phyloP scores from a whole-genome alignment of 768 basidiomycete genomes.

The Hypsizygus marmoreus region DNA sequence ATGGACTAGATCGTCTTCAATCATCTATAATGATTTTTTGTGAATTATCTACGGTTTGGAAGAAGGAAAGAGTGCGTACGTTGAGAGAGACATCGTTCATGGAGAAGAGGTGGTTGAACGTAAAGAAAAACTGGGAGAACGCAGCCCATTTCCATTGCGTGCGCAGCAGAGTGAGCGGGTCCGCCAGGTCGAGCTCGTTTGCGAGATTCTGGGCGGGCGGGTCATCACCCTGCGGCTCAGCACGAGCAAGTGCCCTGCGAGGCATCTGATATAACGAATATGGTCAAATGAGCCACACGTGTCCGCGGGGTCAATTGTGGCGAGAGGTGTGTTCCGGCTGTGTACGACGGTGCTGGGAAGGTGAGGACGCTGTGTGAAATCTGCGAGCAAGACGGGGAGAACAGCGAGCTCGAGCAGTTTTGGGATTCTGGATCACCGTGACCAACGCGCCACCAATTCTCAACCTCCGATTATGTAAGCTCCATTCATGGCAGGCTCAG shows the following conservation, averaged over 20 bases:
- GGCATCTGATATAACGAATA: slow-evolving; percentile 44
- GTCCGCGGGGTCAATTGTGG: not conserved
- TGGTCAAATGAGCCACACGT: slow-evolving; percentile 11
- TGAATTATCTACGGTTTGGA: slow-evolving; percentile 7
- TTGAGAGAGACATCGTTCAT: slow-evolving; percentile 69
- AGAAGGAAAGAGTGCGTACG: slow-evolving; percentile 40
- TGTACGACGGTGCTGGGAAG: no score
- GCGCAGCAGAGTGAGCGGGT: slow-evolving; percentile 58
- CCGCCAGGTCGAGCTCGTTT: slow-evolving; percentile 24
- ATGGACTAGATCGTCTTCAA: slow-evolving; percentile 74
- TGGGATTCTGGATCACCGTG: slow-evolving; percentile 10
- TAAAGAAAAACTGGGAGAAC: slow-evolving; percentile 87
- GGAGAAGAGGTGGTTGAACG: slow-evolving; percentile 74
- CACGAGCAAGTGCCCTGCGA: slow-evolving; percentile 52
- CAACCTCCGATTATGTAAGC: slow-evolving; percentile 13
- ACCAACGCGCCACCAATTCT: slow-evolving; percentile 18
- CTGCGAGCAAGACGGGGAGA: slow-evolving; percentile 14
- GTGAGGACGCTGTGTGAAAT: not conserved
- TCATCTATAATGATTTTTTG: slow-evolving; percentile 49
- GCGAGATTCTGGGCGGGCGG: slow-evolving; percentile 29
- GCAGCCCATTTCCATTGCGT: slow-evolving; percentile 93
- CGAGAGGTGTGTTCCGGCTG: not conserved
- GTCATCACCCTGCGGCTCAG: slow-evolving; percentile 28
- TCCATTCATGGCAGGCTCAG: no score
- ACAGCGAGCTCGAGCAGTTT: slow-evolving; percentile 16